Base-by-base conservation (phyloP, 2,329 filamentous ascomycete species). In the Colletotrichum sp. region DNA sequence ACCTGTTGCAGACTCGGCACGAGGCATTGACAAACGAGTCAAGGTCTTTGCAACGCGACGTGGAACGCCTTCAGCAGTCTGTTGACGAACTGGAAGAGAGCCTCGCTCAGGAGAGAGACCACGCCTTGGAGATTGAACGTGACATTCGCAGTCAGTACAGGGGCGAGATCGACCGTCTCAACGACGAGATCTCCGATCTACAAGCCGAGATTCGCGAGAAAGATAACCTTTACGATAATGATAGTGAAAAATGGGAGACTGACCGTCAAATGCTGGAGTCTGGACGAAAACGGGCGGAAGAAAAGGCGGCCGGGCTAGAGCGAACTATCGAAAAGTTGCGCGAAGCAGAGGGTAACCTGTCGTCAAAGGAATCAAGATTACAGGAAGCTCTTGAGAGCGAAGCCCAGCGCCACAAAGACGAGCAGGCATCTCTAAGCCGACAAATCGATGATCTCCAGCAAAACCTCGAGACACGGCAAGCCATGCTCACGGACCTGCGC, bases 391-490 rank as follows among this genome's bases (percentile, higher is more conserved):
- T 96, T 14, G 89, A 93, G 77, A 94, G 91, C 79, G 94, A 96
- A 80, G 90, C 90, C 62, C 90, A 95, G 77, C 92, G 94, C 28
- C 93, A 97, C 80, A 89, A 89, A 77, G 91, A 90, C 71, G 94
- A 96, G 79, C 94, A 96, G 81, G 90, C 90, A 13, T 85, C 92
- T 9, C 86, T 98, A 66, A 91, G 88, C 76, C 89, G 90, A n/a
- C 94, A 97, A 81, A 91, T 98, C 67, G 90, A 94, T 62, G 93
- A 94, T 66, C 87, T 97, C 12, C 93, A 94, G 79, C 89, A 92
- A 63, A 94, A 95, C 73, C 88, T 97, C 14, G 89, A 93, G 71
- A 87, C 90, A 32, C 92, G 93, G 77, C 91, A 94, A 80, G 86
- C 89, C n/a, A 87, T 91, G 58, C 83, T 95, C 7, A 93, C 93